Percentiles rank a stretch among this genome's conserved stretches.
Conservation (phyloP, 345 rosid genomes). For the Hibiscus trionum region DNA sequence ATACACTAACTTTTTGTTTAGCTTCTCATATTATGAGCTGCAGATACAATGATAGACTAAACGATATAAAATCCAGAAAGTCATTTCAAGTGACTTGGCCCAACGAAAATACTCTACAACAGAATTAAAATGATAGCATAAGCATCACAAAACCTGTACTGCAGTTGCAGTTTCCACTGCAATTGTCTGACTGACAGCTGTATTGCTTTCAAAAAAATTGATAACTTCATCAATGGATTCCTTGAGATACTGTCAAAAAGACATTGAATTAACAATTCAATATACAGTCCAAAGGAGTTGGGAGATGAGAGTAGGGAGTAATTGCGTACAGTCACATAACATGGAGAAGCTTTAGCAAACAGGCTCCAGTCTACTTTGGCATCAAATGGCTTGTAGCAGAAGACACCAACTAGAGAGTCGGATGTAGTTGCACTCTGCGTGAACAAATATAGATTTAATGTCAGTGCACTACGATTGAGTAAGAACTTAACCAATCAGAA, state of each 20-base stretch:
- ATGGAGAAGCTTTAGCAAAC: constrained; percentile 92
- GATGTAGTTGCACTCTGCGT: constrained; percentile 81
- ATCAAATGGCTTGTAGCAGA: constrained; percentile 91
- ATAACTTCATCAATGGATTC: constrained; percentile 66
- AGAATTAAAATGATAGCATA: neutral
- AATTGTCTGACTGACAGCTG: constrained; percentile 76
- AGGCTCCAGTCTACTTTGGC: constrained; percentile 95
- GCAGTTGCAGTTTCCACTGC: constrained; percentile 98
- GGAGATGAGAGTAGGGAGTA: constrained; percentile 14
- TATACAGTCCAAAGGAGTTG: neutral
- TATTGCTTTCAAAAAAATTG: constrained; percentile 75
- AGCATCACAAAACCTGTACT: constrained; percentile 63
- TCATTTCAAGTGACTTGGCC: constrained; percentile 4
- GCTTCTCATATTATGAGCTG: constrained; percentile 1
- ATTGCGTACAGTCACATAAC: constrained; percentile 77
- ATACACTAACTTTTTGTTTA: neutral
- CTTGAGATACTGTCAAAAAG: constrained; percentile 69
- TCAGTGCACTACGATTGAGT: constrained; percentile 10
- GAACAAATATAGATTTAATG: constrained; percentile 16
- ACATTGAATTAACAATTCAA: constrained; percentile 11
- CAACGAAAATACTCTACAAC: neutral
- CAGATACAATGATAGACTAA: neutral
- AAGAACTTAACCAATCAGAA: neutral
- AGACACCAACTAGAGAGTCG: constrained; percentile 71
- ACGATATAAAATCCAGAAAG: neutral